Conservation (phyloP, 257 asterid species). For the Penstemon eatonii region DNA sequence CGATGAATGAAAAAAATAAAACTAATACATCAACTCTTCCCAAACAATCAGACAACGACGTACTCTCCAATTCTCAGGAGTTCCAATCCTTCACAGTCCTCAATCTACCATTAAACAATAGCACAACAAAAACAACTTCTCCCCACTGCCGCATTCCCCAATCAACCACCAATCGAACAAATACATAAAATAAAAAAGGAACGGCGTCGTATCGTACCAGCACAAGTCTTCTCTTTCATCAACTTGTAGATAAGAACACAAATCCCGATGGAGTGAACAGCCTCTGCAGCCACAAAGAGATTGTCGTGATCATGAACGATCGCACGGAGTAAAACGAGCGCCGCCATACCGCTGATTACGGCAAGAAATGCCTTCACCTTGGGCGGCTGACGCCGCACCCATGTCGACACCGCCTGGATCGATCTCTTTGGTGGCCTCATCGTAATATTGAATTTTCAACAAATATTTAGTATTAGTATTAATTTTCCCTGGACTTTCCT, state of each 20-base stretch:
- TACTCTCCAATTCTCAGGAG: conserved; percentile 4
- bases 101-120: not conserved
- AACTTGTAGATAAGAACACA: conserved; percentile 69
- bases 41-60: conserved; percentile 14
- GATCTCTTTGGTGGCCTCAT: conserved; percentile 63
- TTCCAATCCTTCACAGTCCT: conserved; percentile 1
- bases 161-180: not conserved
- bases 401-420: conserved; percentile 60
- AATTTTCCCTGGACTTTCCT: conserved; percentile 22
- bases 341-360: conserved; percentile 64
- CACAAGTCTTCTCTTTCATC: conserved; percentile 76
- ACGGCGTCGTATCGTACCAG: conserved; percentile 39
- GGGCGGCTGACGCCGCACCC: conserved; percentile 86
- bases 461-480: not conserved
- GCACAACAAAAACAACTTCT: not conserved
- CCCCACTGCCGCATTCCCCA: not conserved
- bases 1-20: not conserved
- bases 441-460: not conserved
- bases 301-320: conserved; percentile 79
- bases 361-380: conserved; percentile 81
- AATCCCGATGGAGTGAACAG: conserved; percentile 77
- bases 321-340: conserved; percentile 63
- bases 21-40: conserved; percentile 13
- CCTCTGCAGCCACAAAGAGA: conserved; percentile 76
- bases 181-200: not conserved